Percentiles rank a stretch among this genome's conserved stretches.
These are phyloP conservation scores for Acacia melanoxylon DNA, from an alignment of 306 rosid species.

Conservation along the genomic window DNA sequence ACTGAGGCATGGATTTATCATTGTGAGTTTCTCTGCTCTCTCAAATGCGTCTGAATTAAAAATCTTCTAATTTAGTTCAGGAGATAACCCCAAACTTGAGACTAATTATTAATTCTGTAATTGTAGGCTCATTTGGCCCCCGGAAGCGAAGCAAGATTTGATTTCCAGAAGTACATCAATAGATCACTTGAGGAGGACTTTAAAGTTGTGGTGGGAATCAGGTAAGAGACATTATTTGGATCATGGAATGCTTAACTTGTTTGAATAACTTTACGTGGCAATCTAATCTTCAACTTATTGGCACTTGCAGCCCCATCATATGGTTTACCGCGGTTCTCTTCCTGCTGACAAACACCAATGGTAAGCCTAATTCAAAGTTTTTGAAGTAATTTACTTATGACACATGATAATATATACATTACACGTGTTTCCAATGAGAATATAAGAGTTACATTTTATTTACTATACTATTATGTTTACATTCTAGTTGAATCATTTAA, in stretches of 20 bases:
- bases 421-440: not conserved
- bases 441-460: too few relatives aligned
- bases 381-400: not conserved
- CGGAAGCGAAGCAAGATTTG: slow-evolving; percentile 55
- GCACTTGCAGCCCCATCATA: slow-evolving; percentile 68
- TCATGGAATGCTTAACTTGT: not conserved
- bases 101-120: slow-evolving; percentile 14
- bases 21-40: slow-evolving; percentile 43
- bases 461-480: too few relatives aligned
- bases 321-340: slow-evolving; percentile 77
- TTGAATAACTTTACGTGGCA: not conserved
- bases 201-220: slow-evolving; percentile 77
- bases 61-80: not conserved
- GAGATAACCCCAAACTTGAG: not conserved
- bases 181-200: slow-evolving; percentile 89
- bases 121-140: slow-evolving; percentile 83
- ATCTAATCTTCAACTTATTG: slow-evolving; percentile 13
- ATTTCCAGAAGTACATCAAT: slow-evolving; percentile 74
- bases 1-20: slow-evolving; percentile 81
- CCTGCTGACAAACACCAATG: slow-evolving; percentile 63
- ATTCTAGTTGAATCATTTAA: not conserved
- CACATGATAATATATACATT: not conserved
- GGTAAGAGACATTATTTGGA: slow-evolving; percentile 39
- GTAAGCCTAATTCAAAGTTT: slow-evolving; percentile 37
- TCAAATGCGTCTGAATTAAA: not conserved